Base-by-base conservation (phyloP, 2,329 filamentous ascomycete species). In the Thelonectria olida region DNA sequence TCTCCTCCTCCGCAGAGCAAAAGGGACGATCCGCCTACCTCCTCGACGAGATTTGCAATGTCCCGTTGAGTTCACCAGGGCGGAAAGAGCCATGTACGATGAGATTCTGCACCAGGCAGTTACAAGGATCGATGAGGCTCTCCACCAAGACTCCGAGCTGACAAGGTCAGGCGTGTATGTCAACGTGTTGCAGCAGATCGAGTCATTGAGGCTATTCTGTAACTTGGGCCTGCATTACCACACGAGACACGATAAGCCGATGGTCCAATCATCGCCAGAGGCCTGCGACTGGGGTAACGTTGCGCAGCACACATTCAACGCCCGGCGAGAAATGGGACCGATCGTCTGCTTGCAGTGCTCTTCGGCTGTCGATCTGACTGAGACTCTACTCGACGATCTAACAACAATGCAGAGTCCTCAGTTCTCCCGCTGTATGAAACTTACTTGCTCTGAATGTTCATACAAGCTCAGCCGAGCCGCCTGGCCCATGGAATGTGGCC, bases 171-270 rank as follows among this genome's bases (percentile, higher is more conserved):
- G 65, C 0, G 61, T 71, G 0, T 82, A 77, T 45, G 70, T 78
- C 9, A 83, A 81, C 42, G 77, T 79, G 1, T 62, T 85, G 1
- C 78, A 82, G 58, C 74, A 76, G 41, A 81, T 85, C 27, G 79
- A 84, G 25, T 70, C 74, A 0, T 66, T 85, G 56, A 72, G 82
- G 1, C 69, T 82, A 15, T 69, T 84, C 3, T 85, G 83, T 34
- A 79, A 84, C 44, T 67, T 84, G 1, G 82, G 83, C 0, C 51
- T 80, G 0, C 66, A 74, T n/a, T 82, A 82, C 25, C 67, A 71
- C 3, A 54, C 55, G 4, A 68, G 76, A n/a, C 72, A 78, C 9
- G 66, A 69, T 10, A 61, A 63, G 31, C 12, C 28, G 2, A 8
- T 22, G 2, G n/a, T 52, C 1, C 45, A 53, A 5, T 27, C 4